Percentiles rank a stretch among this genome's conserved stretches.
These are phyloP conservation scores for Ceratocystiopsis minuta DNA, from an alignment of 2,329 filamentous ascomycete genomes.

Conservation along the genomic window DNA sequence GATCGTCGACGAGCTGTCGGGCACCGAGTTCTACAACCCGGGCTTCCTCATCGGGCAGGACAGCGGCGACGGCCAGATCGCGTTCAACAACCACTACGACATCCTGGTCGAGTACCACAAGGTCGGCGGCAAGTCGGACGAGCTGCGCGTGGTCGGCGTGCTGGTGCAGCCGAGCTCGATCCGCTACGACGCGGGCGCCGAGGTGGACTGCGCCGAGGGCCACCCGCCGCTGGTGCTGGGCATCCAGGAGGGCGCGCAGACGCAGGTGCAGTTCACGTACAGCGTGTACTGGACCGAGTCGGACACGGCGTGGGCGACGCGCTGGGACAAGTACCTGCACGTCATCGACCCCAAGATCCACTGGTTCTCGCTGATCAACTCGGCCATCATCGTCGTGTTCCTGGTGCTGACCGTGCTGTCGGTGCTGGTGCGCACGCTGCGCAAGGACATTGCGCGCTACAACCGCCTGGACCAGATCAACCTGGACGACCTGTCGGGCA, in stretches of 20 bases:
- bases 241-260: slow-evolving; percentile 33
- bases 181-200: slow-evolving; percentile 35
- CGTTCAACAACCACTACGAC: slow-evolving; percentile 87
- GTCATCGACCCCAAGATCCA: slow-evolving; percentile 97
- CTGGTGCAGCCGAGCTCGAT: slow-evolving; percentile 67
- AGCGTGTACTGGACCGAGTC: slow-evolving; percentile 79
- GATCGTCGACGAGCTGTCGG: slow-evolving; percentile 57
- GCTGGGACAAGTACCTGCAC: slow-evolving; percentile 97
- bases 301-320: slow-evolving; percentile 76
- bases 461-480: slow-evolving; percentile 86
- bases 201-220: slow-evolving; percentile 43
- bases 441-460: slow-evolving; percentile 91
- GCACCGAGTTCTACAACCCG: slow-evolving; percentile 71
- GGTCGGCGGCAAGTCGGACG: slow-evolving; percentile 43
- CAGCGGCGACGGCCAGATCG: slow-evolving; percentile 28
- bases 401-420: slow-evolving; percentile 80
- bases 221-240: slow-evolving; percentile 44
- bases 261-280: slow-evolving; percentile 71
- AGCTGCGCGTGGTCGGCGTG: slow-evolving; percentile 82
- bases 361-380: slow-evolving; percentile 97
- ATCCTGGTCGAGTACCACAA: slow-evolving; percentile 87
- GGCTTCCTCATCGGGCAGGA: slow-evolving; percentile 64
- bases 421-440: slow-evolving; percentile 72
- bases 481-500: slow-evolving; percentile 73
- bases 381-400: slow-evolving; percentile 84